Evolutionary conservation across 768 basidiomycete genomes (phyloP).

Genomic region (Boletus reticulatus): DNA sequence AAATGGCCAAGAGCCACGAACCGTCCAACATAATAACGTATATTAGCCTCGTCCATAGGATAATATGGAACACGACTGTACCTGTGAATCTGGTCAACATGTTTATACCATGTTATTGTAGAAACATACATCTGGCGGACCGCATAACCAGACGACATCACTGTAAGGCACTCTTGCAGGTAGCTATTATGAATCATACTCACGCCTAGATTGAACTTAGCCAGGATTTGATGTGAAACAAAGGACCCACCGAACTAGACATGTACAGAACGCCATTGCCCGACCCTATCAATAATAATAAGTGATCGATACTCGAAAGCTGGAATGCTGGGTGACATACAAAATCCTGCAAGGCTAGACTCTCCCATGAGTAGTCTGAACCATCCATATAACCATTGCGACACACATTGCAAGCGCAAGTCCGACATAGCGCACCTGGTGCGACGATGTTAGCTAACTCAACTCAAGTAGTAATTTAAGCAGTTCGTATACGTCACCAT

Average conservation of each 20-base stretch:
- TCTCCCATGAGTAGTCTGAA: no score
- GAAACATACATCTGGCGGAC: not conserved
- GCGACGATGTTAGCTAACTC: not conserved
- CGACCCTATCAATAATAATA: no score
- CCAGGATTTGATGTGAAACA: not conserved
- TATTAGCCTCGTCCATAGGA: not conserved
- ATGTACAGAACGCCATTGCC: not conserved
- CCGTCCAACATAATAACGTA: not conserved
- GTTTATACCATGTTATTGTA: not conserved
- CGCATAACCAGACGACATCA: no score
- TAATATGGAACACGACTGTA: not conserved
- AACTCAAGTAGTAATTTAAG: no score
- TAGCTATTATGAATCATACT: not conserved
- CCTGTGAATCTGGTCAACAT: not conserved
- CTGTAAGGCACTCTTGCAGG: not conserved
- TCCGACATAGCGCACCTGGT: no score
- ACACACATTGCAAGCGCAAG: no score
- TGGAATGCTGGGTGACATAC: no score
- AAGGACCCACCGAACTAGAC: not conserved
- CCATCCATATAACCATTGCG: no score
- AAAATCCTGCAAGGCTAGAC: no score
- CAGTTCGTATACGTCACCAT: no score
- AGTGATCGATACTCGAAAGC: no score
- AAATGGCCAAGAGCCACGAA: no score
- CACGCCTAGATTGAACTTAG: constrained; percentile 5